Percentiles rank a stretch among this genome's conserved stretches.
Evolutionary conservation across 441 rosid genomes (phyloP).

Genomic region (Populus hybrid): DNA sequence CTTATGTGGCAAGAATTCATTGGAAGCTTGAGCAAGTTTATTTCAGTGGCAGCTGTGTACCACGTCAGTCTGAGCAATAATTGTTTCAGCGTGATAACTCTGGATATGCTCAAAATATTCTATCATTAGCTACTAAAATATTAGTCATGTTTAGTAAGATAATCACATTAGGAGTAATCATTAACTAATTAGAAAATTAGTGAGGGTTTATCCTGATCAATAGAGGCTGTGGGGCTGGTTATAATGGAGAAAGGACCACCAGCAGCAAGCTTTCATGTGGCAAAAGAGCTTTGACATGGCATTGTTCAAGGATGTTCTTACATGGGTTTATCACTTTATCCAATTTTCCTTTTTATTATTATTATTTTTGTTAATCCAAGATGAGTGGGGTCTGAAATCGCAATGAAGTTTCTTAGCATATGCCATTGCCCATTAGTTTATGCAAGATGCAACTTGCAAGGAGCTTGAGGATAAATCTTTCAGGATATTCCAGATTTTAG

Average conservation of each 20-base stretch:
- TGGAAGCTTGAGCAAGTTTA: constrained; percentile 16
- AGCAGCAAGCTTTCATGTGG: not conserved
- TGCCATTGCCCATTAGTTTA: not conserved
- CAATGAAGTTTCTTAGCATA: not conserved
- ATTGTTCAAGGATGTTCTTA: not conserved
- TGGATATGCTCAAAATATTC: constrained; percentile 53
- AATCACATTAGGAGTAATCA: constrained; percentile 2
- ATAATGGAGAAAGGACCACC: not conserved
- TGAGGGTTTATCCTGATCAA: constrained; percentile 21
- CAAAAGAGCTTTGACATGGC: not conserved
- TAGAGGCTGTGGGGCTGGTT: not conserved
- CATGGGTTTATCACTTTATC: constrained; percentile 15
- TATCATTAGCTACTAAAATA: not conserved
- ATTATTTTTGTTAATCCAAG: not conserved
- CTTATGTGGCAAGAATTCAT: constrained; percentile 34
- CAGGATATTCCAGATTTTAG: not conserved
- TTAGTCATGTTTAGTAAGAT: not conserved
- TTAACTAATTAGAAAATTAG: not conserved
- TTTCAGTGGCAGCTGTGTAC: constrained; percentile 35
- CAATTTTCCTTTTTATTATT: not conserved
- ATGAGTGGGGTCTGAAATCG: not conserved
- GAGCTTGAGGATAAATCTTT: not conserved
- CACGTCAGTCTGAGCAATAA: constrained; percentile 41
- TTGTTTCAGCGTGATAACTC: constrained; percentile 3
- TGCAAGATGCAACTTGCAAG: not conserved